These are phyloP conservation scores for Actinomortierella ambigua DNA, from an alignment of 371 early-diverging fungal species.

Conservation along the genomic window DNA sequence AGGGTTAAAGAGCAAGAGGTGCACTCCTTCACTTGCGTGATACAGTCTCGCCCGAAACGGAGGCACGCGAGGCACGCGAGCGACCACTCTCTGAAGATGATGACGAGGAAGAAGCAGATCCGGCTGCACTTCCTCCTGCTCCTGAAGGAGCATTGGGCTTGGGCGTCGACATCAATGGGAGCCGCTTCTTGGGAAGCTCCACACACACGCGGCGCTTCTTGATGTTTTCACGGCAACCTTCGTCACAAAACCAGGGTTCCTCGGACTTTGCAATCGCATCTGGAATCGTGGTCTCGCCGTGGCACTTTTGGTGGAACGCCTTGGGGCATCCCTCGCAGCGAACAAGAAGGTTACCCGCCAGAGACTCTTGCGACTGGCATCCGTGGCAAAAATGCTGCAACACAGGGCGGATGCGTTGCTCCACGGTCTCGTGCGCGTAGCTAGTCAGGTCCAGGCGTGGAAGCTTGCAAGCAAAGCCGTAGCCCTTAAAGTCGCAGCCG, in stretches of 20 bases:
- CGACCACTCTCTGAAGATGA: conserved; percentile 3
- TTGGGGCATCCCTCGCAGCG: conserved; percentile 89
- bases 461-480: conserved; percentile 88
- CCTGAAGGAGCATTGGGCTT: conserved; percentile 30
- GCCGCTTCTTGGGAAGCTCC: conserved; percentile 69
- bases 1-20: background rate
- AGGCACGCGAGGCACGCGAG: conserved; percentile 29
- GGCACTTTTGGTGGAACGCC: conserved; percentile 81
- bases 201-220: conserved; percentile 63
- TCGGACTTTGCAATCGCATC: conserved; percentile 51
- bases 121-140: conserved; percentile 30
- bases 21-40: conserved; percentile 25
- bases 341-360: conserved; percentile 67
- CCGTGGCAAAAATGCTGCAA: conserved; percentile 84
- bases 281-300: conserved; percentile 51
- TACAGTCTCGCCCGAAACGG: conserved; percentile 25
- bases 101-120: conserved; percentile 24
- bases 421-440: conserved; percentile 75
- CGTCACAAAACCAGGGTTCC: conserved; percentile 77
- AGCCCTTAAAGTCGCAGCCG: conserved; percentile 94
- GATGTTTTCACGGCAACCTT: conserved; percentile 68
- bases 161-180: conserved; percentile 73
- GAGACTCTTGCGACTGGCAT: conserved; percentile 78
- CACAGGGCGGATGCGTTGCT: conserved; percentile 84
- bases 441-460: conserved; percentile 84